These are phyloP conservation scores for Cladosporium halotolerans DNA, from an alignment of 2,329 filamentous ascomycete genomes.

Conservation along the genomic window DNA sequence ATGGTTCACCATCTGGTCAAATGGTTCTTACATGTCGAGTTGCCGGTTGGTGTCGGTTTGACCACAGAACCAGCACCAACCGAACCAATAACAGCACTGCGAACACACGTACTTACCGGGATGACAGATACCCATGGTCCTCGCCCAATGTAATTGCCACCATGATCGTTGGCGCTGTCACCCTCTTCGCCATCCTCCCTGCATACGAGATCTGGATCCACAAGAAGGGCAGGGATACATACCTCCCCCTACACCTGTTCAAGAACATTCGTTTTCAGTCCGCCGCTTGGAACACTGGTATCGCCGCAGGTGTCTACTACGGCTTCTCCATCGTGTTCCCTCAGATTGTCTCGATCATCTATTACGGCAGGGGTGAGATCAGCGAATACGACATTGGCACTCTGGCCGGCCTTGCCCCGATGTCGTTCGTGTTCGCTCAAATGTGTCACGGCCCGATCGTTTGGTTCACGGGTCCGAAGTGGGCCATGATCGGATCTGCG, in stretches of 20 bases:
- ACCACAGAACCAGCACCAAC: too few species aligned
- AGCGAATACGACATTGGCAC: conserved; percentile 23
- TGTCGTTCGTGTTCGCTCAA: conserved; percentile 24
- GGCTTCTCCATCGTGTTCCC: conserved; percentile 21
- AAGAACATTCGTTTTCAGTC: conserved; percentile 23
- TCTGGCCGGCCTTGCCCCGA: conserved; percentile 19
- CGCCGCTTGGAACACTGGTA: conserved; percentile 21
- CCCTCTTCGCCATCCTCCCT: conserved; percentile 20
- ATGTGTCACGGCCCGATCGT: conserved; percentile 23
- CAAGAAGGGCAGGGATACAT: conserved; percentile 20
- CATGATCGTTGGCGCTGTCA: conserved; percentile 22
- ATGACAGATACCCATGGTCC: conserved; percentile 25
- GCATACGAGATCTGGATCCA: conserved; percentile 21
- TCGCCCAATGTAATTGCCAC: conserved; percentile 24
- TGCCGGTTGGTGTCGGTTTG: too few species aligned
- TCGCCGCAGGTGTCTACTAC: conserved; percentile 23
- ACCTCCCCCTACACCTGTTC: conserved; percentile 24
- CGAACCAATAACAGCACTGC: too few species aligned
- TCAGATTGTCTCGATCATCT: conserved; percentile 21
- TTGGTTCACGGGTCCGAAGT: conserved; percentile 22
- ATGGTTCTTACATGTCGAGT: too few species aligned
- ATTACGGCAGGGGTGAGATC: conserved; percentile 21
- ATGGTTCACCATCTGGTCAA: too few species aligned
- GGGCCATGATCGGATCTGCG: conserved; percentile 22
- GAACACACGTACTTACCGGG: neutral